Percentiles rank a stretch among this genome's conserved stretches.
Evolutionary conservation across 352 stramenopile species (phyloP).

Genomic region (Globisporangium abappressorium): DNA sequence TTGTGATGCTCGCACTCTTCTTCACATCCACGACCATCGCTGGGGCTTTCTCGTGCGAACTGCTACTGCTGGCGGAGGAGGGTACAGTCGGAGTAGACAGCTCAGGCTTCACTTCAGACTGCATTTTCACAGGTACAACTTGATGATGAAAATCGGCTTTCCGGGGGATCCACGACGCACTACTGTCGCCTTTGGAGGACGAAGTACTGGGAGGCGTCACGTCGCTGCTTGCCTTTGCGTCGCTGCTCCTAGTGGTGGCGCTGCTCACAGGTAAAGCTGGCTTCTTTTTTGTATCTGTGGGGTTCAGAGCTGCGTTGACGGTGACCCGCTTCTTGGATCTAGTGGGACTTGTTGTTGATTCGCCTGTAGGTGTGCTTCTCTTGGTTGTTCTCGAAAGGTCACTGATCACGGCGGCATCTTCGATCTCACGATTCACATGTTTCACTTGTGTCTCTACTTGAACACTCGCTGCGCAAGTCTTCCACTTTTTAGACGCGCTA

Average conservation of each 20-base stretch:
- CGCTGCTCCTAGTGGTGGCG: neutral
- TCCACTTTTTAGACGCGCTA: neutral
- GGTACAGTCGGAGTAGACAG: neutral
- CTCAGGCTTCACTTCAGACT: neutral
- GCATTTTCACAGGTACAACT: neutral
- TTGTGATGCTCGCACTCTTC: too few species aligned
- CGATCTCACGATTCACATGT: too few species aligned
- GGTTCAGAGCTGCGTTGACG: neutral
- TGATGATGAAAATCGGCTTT: constrained; percentile 14
- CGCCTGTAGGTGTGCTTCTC: too few species aligned
- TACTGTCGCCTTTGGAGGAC: neutral
- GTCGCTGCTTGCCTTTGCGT: neutral
- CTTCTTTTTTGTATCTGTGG: neutral
- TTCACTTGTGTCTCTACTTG: too few species aligned
- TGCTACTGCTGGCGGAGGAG: neutral
- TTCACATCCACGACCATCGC: neutral
- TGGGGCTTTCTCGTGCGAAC: too few species aligned
- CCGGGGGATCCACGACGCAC: constrained; percentile 8
- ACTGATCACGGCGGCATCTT: too few species aligned
- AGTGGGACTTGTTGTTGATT: too few species aligned
- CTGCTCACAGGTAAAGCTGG: neutral
- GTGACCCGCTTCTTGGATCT: neutral
- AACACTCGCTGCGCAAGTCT: too few species aligned
- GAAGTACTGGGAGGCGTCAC: neutral
- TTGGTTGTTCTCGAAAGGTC: too few species aligned